Evolutionary conservation across 2,329 filamentous ascomycete genomes (phyloP).

Genomic region (Pseudopyricularia cyperi): DNA sequence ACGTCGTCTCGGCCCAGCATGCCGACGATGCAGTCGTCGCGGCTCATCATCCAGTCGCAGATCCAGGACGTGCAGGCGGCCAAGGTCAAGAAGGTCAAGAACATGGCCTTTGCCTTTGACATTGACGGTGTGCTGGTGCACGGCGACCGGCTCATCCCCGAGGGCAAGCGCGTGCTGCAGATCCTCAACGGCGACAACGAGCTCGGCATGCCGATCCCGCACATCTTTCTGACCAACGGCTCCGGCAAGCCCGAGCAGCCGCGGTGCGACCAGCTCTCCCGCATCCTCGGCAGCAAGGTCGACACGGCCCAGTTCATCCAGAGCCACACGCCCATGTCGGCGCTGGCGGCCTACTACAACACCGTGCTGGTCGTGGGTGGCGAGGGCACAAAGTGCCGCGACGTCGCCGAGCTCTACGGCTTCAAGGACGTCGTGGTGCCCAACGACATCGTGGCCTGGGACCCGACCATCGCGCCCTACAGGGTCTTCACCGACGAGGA

Average conservation of each 20-base stretch:
- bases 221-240: conserved; percentile 66
- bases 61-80: conserved; percentile 53
- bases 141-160: conserved; percentile 56
- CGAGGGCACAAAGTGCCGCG: conserved; percentile 61
- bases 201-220: conserved; percentile 63
- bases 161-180: conserved; percentile 52
- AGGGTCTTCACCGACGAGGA: conserved; percentile 55
- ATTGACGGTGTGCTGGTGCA: conserved; percentile 67
- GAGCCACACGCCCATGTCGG: conserved; percentile 66
- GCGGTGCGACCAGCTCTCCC: conserved; percentile 52
- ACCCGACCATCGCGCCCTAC: conserved; percentile 56
- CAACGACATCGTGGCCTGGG: conserved; percentile 61
- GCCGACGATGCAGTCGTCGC: conserved; percentile 45
- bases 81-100: conserved; percentile 57
- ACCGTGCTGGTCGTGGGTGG: conserved; percentile 65
- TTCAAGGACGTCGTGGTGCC: conserved; percentile 63
- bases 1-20: conserved; percentile 37
- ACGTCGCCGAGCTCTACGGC: conserved; percentile 60
- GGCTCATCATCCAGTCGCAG: conserved; percentile 57
- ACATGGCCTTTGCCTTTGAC: conserved; percentile 74
- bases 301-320: conserved; percentile 65
- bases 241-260: conserved; percentile 57
- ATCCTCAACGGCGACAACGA: conserved; percentile 67
- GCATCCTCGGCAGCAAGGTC: conserved; percentile 52
- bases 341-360: conserved; percentile 62